A percentile compares a stretch with the other conserved stretches of the same genome.
These are phyloP conservation scores for Crepidotus variabilis DNA, from an alignment of 768 basidiomycete species.

Conservation along the genomic window DNA sequence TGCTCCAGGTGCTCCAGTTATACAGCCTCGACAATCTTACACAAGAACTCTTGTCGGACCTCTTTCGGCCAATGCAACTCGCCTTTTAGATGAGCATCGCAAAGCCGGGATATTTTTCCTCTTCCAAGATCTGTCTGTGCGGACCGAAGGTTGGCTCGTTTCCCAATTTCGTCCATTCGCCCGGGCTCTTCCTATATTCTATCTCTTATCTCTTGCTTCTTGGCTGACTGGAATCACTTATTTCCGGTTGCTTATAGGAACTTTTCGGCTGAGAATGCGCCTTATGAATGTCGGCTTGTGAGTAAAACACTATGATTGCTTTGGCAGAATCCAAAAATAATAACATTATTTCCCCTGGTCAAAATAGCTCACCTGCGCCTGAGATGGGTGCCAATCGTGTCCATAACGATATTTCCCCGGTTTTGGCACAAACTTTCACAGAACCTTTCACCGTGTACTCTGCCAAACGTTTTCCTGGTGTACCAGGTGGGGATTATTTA, in stretches of 20 bases:
- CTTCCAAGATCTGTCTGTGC: slow-evolving; percentile 90
- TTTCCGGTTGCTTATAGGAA: slow-evolving; percentile 43
- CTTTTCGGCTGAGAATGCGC: slow-evolving; percentile 81
- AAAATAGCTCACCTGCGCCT: slow-evolving; percentile 63
- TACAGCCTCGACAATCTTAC: slow-evolving; percentile 66
- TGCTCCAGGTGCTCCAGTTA: slow-evolving; percentile 31
- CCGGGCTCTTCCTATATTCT: no score
- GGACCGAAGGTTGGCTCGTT: slow-evolving; percentile 71
- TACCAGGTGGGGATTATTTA: slow-evolving; percentile 61
- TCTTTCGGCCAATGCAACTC: slow-evolving; percentile 80
- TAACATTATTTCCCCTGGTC: slow-evolving; percentile 10
- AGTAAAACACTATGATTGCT: slow-evolving; percentile 35
- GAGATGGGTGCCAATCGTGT: slow-evolving; percentile 63
- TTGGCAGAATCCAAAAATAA: slow-evolving; percentile 2
- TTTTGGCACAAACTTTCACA: slow-evolving; percentile 82
- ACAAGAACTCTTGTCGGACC: slow-evolving; percentile 90
- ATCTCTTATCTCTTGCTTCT: not conserved
- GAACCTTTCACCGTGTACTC: slow-evolving; percentile 85
- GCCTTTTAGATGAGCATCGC: slow-evolving; percentile 80
- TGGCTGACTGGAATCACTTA: not conserved
- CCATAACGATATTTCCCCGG: slow-evolving; percentile 65
- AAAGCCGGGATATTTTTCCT: slow-evolving; percentile 91
- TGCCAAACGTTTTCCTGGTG: slow-evolving; percentile 93
- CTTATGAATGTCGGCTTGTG: slow-evolving; percentile 91
- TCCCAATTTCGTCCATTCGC: not conserved